Base-by-base conservation (phyloP, 768 basidiomycete species). In the Daedaleopsis sinensis region DNA sequence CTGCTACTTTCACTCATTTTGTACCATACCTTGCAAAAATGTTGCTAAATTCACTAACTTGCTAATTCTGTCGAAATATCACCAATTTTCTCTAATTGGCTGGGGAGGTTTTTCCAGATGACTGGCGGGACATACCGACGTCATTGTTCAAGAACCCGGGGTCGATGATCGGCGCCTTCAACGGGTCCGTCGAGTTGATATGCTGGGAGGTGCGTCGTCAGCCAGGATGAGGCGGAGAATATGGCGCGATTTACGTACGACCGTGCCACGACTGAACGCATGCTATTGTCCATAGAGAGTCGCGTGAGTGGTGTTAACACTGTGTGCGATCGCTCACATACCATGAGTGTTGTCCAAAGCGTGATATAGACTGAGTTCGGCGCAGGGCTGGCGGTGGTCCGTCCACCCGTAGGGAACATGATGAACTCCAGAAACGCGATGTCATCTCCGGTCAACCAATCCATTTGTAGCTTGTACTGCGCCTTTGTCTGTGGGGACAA, bases 171-270 rank as follows among this genome's bases (percentile, higher is more conserved):
- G 59, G 59, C 7, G 37, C 19, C 21, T 44, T 36, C 2, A 55
- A 27, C 16, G 53, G 53, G 24, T 60, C 47, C 10, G 32, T 50
- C 32, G 44, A 23, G 47, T 60, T 54, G 27, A 60, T 37, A 37
- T 60, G 59, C 52, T 54, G 21, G 5, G 15, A 2, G 2, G 16
- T 18, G 42, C 35, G 37, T 16, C 35, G 37, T 16, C 8, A 23
- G 27, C 50, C n/a, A 57, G 47, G 1, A 44, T 32, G 16, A 13
- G n/a, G n/a, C 10, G 18, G 13, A 27, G 15, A 46, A 16, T 6
- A 10, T n/a, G 55, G 8, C 21, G 24, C 16, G 21, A 13, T 27
- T 1, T n/a, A 32, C 32, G 18, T 24, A 52, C 58, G 15, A 59
- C 58, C 7, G 39, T 19, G 2, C 58, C 58, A 2, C 57, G 36